A percentile compares a stretch with the other conserved stretches of the same genome.
phyloP scores from a whole-genome alignment of 1,284 basidiomycete species.

The Apiotrichum montevideense region DNA sequence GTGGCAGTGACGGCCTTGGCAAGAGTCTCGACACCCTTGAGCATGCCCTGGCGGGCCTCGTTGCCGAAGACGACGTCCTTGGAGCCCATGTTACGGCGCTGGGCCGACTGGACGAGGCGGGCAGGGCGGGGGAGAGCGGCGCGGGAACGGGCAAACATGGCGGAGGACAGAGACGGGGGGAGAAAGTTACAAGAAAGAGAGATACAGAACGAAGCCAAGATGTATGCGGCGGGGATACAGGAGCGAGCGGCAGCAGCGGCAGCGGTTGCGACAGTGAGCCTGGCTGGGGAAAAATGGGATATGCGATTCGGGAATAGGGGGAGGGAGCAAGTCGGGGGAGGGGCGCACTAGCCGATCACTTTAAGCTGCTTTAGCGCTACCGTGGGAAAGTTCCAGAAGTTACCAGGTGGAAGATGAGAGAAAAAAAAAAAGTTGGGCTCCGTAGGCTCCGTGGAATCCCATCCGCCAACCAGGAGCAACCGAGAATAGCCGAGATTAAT shows the following conservation, averaged over 20 bases:
- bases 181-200: background rate
- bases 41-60: constrained; percentile 86
- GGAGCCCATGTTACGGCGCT: constrained; percentile 58
- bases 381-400: constrained; percentile 18
- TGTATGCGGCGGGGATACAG: background rate
- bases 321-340: too few relatives aligned
- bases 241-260: background rate
- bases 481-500: background rate
- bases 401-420: background rate
- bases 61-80: constrained; percentile 98
- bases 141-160: constrained; percentile 34
- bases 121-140: constrained; percentile 50
- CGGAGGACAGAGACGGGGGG: background rate
- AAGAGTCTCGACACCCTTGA: constrained; percentile 91
- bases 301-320: background rate
- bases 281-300: constrained; percentile 8
- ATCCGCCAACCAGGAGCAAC: too few relatives aligned
- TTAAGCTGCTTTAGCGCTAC: background rate
- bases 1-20: constrained; percentile 94
- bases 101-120: constrained; percentile 46
- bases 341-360: too few relatives aligned
- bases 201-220: background rate
- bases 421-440: constrained; percentile 6
- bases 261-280: background rate
- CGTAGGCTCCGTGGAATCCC: too few relatives aligned